phyloP scores from a whole-genome alignment of 805 yeast genomes.

The Pichia rugopelliculosa region DNA sequence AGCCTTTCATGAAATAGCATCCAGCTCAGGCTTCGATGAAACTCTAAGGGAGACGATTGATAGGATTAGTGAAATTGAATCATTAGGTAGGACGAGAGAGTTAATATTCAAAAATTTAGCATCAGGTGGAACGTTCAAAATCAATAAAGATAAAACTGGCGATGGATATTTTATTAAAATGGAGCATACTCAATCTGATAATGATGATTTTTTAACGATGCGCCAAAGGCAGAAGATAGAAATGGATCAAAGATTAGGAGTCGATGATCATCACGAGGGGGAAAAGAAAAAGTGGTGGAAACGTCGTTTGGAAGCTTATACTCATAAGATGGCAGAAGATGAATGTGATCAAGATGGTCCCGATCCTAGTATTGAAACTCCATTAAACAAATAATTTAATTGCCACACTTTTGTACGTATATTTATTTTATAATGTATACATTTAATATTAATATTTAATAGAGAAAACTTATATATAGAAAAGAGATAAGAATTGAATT shows the following conservation, averaged over 20 bases:
- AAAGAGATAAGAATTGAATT: no score
- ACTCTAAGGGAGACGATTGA: constrained; percentile 57
- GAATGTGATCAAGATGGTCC: not conserved
- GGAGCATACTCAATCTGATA: constrained; percentile 8
- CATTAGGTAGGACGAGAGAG: constrained; percentile 72
- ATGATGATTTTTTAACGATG: constrained; percentile 12
- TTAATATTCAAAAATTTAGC: constrained; percentile 62
- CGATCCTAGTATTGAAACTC: not conserved
- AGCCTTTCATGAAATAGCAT: constrained; percentile 72
- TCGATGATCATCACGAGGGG: constrained; percentile 26
- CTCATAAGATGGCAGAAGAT: not conserved
- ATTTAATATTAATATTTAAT: no score
- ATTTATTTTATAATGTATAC: no score
- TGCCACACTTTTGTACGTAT: no score
- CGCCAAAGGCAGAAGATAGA: not conserved
- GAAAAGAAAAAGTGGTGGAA: constrained; percentile 42
- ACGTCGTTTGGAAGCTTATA: constrained; percentile 32
- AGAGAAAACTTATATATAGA: no score
- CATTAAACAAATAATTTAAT: not conserved
- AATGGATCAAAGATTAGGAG: not conserved
- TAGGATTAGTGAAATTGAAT: constrained; percentile 68
- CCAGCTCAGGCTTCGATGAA: constrained; percentile 63
- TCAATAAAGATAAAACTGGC: constrained; percentile 2
- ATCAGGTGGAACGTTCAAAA: constrained; percentile 39
- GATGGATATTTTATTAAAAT: constrained; percentile 3